These are phyloP conservation scores for Discostella pseudostelligera DNA, from an alignment of 108 stramenopile genomes.

Conservation along the genomic window DNA sequence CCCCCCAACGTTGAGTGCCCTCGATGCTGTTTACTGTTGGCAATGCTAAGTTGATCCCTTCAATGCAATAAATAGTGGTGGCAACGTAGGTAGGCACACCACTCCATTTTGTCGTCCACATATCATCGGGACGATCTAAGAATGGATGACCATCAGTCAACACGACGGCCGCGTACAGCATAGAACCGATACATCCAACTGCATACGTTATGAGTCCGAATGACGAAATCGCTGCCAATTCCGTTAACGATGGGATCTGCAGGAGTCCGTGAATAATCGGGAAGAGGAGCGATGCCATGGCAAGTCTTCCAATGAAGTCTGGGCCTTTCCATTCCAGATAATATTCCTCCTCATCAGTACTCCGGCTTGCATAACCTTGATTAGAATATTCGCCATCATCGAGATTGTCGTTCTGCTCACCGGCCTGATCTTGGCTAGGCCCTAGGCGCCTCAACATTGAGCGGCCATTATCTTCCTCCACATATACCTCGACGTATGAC, in stretches of 20 bases:
- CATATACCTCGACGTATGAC: slow-evolving; percentile 33
- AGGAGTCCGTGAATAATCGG: slow-evolving; percentile 42
- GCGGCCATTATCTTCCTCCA: slow-evolving; percentile 4
- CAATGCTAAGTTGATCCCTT: slow-evolving; percentile 49
- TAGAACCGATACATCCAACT: slow-evolving; percentile 43
- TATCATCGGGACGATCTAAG: slow-evolving; percentile 37
- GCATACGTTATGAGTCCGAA: slow-evolving; percentile 38
- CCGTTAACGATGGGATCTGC: slow-evolving; percentile 38
- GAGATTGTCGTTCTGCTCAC: slow-evolving; percentile 5
- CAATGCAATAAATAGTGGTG: slow-evolving; percentile 47
- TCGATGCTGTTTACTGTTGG: slow-evolving; percentile 45
- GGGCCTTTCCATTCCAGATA: slow-evolving; percentile 44
- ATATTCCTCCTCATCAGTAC: slow-evolving; percentile 20
- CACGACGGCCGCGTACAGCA: slow-evolving; percentile 42
- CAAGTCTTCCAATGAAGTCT: slow-evolving; percentile 32
- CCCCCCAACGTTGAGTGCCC: slow-evolving; percentile 26
- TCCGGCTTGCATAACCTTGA: slow-evolving; percentile 3
- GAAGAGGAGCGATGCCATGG: slow-evolving; percentile 40
- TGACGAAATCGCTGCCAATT: slow-evolving; percentile 31
- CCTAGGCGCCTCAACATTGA: slow-evolving; percentile 7
- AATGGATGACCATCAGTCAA: slow-evolving; percentile 36
- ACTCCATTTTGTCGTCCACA: slow-evolving; percentile 38
- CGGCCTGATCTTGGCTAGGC: slow-evolving; percentile 9
- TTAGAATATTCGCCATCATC: slow-evolving; percentile 11
- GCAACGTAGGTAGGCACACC: slow-evolving; percentile 48